A percentile compares a stretch with the other conserved stretches of the same genome.
These are phyloP conservation scores for Triadica sebifera DNA, from an alignment of 345 rosid genomes.

Conservation along the genomic window DNA sequence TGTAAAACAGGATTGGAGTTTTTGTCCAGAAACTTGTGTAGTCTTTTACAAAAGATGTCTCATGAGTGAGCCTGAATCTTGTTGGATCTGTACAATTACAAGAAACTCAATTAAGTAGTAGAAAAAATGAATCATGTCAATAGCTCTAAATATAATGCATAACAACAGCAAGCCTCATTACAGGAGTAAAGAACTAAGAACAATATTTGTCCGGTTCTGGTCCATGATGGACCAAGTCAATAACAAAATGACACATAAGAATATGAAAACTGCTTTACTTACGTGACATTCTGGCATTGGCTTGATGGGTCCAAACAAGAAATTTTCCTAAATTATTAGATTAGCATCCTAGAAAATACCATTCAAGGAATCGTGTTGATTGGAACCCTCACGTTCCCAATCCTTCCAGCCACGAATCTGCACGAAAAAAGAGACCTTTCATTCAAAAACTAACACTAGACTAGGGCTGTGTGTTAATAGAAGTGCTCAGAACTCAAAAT, in stretches of 20 bases:
- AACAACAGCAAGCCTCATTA: no score
- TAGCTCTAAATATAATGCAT: not conserved
- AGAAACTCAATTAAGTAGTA: conserved; percentile 15
- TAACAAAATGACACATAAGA: no score
- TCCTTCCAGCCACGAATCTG: conserved; percentile 91
- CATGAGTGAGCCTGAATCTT: conserved; percentile 88
- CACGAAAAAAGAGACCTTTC: conserved; percentile 1
- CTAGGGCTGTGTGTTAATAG: not conserved
- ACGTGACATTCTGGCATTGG: no score
- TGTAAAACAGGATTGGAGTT: conserved; percentile 51
- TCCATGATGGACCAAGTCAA: no score
- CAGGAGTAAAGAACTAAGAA: not conserved
- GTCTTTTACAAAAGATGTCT: conserved; percentile 78
- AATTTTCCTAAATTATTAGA: no score
- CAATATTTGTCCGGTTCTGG: no score
- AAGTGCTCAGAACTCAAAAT: not conserved
- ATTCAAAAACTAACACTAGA: not conserved
- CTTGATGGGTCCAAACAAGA: no score
- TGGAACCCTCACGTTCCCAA: conserved; percentile 58
- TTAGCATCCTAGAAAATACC: conserved; percentile 25
- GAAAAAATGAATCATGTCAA: not conserved
- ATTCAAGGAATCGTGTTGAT: conserved; percentile 39
- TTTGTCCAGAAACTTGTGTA: conserved; percentile 61
- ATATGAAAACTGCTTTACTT: no score
- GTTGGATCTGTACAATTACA: conserved; percentile 50